Conservation (phyloP, 2,329 filamentous ascomycete species). For the Metarhizium anisopliae region DNA sequence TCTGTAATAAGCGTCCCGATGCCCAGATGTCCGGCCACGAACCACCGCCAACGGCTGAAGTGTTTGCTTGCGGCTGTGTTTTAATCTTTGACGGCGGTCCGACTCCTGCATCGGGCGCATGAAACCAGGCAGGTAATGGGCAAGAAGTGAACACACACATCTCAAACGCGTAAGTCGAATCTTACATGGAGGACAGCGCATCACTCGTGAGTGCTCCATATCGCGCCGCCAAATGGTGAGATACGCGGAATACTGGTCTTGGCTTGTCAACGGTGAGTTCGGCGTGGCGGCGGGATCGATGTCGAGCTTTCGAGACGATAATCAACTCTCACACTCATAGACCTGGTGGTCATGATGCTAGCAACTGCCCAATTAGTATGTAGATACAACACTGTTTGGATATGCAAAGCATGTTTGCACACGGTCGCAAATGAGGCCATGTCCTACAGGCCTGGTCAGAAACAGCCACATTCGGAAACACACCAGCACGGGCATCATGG, state of each 20-base stretch:
- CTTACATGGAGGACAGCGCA: neutral
- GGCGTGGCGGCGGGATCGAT: neutral
- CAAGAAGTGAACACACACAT: neutral
- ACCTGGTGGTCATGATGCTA: neutral
- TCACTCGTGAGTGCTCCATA: neutral
- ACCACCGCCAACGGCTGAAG: neutral
- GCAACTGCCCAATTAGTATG: neutral
- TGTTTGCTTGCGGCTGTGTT: neutral
- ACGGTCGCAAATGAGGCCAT: neutral
- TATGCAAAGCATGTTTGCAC: neutral
- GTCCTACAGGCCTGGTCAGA: neutral
- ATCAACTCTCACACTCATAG: neutral
- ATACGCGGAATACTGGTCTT: too few relatives aligned
- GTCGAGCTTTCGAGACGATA: neutral
- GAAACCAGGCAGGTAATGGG: neutral
- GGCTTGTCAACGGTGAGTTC: neutral
- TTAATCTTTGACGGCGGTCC: neutral
- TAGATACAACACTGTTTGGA: neutral
- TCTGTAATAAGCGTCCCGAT: too few relatives aligned
- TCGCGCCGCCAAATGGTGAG: neutral
- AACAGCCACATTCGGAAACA: neutral
- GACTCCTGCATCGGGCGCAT: conserved; percentile 1
- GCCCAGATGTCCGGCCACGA: neutral
- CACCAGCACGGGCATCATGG: neutral
- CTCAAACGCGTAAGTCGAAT: neutral